Base-by-base conservation (phyloP, 2,329 filamentous ascomycete species). In the Diaporthe helianthi region DNA sequence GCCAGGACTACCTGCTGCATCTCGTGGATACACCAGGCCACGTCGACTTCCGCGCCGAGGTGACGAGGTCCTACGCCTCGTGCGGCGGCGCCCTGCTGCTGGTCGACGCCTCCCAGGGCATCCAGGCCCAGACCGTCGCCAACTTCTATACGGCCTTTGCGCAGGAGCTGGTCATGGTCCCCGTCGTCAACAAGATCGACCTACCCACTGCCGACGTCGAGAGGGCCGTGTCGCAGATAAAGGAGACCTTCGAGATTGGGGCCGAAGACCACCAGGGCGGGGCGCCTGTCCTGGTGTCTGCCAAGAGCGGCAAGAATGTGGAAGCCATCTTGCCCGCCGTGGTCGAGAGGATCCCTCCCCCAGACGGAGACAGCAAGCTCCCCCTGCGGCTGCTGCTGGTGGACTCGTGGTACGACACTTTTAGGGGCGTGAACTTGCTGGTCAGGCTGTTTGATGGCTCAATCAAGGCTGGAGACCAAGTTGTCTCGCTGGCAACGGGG, bases 111-210 rank as follows among this genome's bases (percentile, higher is more conserved):
- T 97, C 93, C 74, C 96, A 99, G 81, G 96, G 96, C 54, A 90
- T 99, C 2, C 96, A 99, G 82, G 96, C 96, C 6, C 96, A 99
- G 83, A 99, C 96, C 0, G 96, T 99, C 10, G 96, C 96, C 71
- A 99, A 99, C 80, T 99, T 99, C 82, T 98, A 98, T 78, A 89
- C 98, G 29, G 96, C 96, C 9, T 99, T 99, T 80, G 90, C 95
- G 1, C 93, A 98, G 79, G 93, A 93, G 19, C 83, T 99, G 64
- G 86, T 90, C 26, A 87, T 99, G 71, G 89, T 99, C 4, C 96
- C 96, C 0, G 93, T 99, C 29, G 88, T 99, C 76, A 99, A 99
- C 84, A 99, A 99, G 84, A 92, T 99, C 66, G 96, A 99, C 78
- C 87, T 99, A 76, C 90, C 92, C 0, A 93, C 94, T 13, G 93